Percentiles rank a stretch among this genome's conserved stretches.
phyloP scores from a whole-genome alignment of 371 early-diverging fungal genomes.

The Sporodiniella umbellata region DNA sequence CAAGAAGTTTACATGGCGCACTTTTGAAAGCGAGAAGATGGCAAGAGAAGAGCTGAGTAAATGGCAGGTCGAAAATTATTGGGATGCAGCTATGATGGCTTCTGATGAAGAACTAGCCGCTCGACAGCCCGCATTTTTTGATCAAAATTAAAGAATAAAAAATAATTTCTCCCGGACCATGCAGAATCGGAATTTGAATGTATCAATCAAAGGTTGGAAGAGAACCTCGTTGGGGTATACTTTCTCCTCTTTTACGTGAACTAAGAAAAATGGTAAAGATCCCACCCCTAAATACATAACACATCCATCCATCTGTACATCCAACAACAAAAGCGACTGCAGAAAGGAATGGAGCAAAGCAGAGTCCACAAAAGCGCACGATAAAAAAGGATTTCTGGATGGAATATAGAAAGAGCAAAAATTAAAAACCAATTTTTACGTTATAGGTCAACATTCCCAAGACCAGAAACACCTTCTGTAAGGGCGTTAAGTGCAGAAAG shows the following conservation, averaged over 20 bases:
- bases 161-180: neutral
- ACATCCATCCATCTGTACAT: conserved; percentile 5
- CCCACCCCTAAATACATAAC: too few species aligned
- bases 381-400: too few species aligned
- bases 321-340: neutral
- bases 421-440: conserved; percentile 1
- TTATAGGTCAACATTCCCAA: conserved; percentile 99
- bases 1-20: conserved; percentile 69
- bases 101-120: conserved; percentile 39
- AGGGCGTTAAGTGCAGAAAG: conserved; percentile 93
- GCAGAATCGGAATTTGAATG: neutral
- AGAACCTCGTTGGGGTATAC: neutral
- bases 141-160: neutral
- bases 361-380: too few species aligned
- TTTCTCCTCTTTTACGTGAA: conserved; percentile 24
- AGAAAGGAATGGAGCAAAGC: neutral
- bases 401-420: neutral
- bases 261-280: conserved; percentile 25
- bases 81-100: conserved; percentile 69
- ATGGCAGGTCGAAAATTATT: conserved; percentile 73
- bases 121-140: conserved; percentile 30
- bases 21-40: conserved; percentile 72
- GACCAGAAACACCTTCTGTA: conserved; percentile 97
- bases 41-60: conserved; percentile 70
- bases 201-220: neutral